Percentiles rank a stretch among this genome's conserved stretches.
These are phyloP conservation scores for Mycena floridula DNA, from an alignment of 768 basidiomycete genomes.

Conservation along the genomic window DNA sequence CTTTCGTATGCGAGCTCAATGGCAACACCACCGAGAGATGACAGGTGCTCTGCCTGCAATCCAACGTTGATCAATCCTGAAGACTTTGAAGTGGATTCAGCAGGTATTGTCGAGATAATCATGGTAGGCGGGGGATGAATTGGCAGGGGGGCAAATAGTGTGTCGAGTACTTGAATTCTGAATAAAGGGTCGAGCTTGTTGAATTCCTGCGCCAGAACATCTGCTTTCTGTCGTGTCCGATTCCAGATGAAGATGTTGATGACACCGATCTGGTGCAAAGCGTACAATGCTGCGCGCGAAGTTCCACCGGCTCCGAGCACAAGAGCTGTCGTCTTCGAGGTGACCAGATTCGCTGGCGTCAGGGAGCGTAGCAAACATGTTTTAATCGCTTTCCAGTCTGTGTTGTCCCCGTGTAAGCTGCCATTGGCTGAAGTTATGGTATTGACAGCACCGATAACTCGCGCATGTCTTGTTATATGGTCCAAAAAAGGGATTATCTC, in stretches of 20 bases:
- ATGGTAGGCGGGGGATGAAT: no score
- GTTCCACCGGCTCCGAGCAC: conserved; percentile 97
- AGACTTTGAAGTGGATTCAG: no score
- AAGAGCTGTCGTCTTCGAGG: conserved; percentile 47
- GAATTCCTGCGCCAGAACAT: no score
- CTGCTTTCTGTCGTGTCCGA: conserved; percentile 71
- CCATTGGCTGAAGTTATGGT: conserved; percentile 68
- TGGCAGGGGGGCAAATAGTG: no score
- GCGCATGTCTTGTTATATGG: conserved; percentile 71
- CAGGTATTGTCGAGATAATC: no score
- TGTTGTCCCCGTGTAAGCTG: conserved; percentile 86
- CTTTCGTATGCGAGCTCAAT: no score
- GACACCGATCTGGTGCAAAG: conserved; percentile 63
- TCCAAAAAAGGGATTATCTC: conserved; percentile 84
- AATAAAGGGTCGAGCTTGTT: no score
- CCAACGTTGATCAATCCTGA: no score
- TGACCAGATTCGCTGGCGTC: no score
- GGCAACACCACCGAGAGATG: no score
- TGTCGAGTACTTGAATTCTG: no score
- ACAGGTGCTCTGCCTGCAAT: no score
- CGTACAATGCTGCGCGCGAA: conserved; percentile 90
- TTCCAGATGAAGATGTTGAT: conserved; percentile 81
- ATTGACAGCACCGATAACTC: conserved; percentile 91
- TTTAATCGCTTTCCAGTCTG: conserved; percentile 89
- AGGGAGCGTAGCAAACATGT: conserved; percentile 39